Conservation (phyloP, 2,329 filamentous ascomycete genomes). For the Cladophialophora yegresii region DNA sequence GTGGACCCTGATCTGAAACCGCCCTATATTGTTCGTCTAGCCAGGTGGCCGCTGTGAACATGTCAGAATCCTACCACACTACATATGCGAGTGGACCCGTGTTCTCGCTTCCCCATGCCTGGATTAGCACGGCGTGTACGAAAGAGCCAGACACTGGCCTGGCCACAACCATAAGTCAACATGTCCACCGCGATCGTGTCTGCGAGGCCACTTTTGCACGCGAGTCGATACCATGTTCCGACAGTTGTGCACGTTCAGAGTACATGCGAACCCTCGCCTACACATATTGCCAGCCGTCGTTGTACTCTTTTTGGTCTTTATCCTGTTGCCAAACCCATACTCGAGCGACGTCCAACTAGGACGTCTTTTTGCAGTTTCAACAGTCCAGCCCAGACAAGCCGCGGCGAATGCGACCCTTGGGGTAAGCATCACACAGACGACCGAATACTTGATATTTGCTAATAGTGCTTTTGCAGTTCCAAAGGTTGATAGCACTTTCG, state of each 20-base stretch:
- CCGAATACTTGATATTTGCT: not conserved
- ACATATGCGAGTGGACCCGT: not conserved
- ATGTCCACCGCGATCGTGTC: not conserved
- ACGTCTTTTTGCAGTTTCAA: not conserved
- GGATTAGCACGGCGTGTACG: not conserved
- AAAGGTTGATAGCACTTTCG: slow-evolving; percentile 42
- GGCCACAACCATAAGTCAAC: not conserved
- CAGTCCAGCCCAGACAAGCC: not conserved
- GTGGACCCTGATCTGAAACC: not conserved
- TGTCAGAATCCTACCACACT: not conserved
- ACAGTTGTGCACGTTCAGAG: not conserved
- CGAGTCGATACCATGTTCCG: not conserved
- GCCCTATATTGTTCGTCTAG: not conserved
- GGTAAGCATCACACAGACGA: not conserved
- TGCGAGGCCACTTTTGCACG: not conserved
- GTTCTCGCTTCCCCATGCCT: not conserved
- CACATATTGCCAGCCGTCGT: not conserved
- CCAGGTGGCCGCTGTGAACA: not conserved
- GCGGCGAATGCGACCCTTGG: slow-evolving; percentile 30
- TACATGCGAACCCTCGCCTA: not conserved
- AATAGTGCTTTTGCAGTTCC: slow-evolving; percentile 25
- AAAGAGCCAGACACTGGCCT: not conserved
- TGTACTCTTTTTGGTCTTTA: not conserved
- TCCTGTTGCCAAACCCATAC: not conserved
- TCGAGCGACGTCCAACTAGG: not conserved